phyloP scores from a whole-genome alignment of 78 protist species.

The Chrysochromulina tobinii region DNA sequence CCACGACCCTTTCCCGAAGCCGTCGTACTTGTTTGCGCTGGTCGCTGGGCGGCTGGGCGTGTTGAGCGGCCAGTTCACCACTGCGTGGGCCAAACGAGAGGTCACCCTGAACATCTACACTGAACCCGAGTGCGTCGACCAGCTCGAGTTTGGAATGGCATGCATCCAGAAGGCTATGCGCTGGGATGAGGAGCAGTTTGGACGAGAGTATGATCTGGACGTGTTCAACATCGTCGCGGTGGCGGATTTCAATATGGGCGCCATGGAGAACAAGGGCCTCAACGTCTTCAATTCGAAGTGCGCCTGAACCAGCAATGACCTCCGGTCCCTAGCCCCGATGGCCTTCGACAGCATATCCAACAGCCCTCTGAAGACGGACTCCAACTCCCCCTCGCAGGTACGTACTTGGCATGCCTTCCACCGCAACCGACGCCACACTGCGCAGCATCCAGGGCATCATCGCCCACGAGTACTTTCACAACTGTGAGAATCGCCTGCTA shows the following conservation, averaged over 20 bases:
- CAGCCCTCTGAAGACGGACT: too few relatives aligned
- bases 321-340: too few relatives aligned
- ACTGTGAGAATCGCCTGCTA: not conserved
- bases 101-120: slow-evolving; percentile 9
- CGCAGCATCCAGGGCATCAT: not conserved
- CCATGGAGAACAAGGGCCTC: slow-evolving; percentile 55
- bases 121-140: slow-evolving; percentile 13
- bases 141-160: not conserved
- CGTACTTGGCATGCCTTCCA: slow-evolving; percentile 14
- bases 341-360: too few relatives aligned
- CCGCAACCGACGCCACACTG: slow-evolving; percentile 27
- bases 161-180: slow-evolving; percentile 23
- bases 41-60: not conserved
- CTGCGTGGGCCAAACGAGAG: not conserved
- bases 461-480: slow-evolving; percentile 1
- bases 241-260: slow-evolving; percentile 49
- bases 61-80: not conserved
- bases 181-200: slow-evolving; percentile 14
- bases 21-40: slow-evolving; percentile 41
- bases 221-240: slow-evolving; percentile 44
- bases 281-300: slow-evolving; percentile 40
- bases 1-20: slow-evolving; percentile 45
- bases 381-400: too few relatives aligned
- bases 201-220: slow-evolving; percentile 33
- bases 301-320: too few relatives aligned